Base-by-base conservation (phyloP, 2,329 filamentous ascomycete species). In the Orbilia quercus region DNA sequence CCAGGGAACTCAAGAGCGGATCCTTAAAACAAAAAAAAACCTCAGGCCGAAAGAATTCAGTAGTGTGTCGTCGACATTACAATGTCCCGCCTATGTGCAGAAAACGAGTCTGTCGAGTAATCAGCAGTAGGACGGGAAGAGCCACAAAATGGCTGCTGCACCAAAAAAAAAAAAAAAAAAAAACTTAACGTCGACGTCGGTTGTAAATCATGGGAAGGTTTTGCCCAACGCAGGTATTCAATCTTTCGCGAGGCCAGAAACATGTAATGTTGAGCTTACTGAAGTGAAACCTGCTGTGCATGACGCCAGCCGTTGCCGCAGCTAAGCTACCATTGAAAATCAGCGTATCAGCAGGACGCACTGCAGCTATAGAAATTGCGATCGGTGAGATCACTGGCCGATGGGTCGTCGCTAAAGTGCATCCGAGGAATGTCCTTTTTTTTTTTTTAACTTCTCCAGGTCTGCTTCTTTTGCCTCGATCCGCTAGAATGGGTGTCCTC, bases 221-320 rank as follows among this genome's bases (percentile, higher is more conserved):
- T 67, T 16, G 4, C 45, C 53, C 23, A 67, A 59, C 63, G n/a
- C 18, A 67, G 53, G 51, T 31, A 31, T 31, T 31, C 5, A 58
- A 9, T 12, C 18, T 22, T 42, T 44, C 44, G 16, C 31, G 1
- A 6, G 28, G 28, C 28, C 36, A n/a, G n/a, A n/a, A n/a, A n/a
- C n/a, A n/a, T n/a, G n/a, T n/a, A n/a, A n/a, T 42, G 36, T 57
- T 11, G 38, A 53, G 54, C 53, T 67, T 57, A 58, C 63, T 20
- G 63, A 28, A 59, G 63, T 59, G 63, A 67, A 67, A 67, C 53
- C 47, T 53, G 45, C 18, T 45, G 28, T 67, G 63, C 63, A 67
- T 53, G 51, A 67, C 50, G 42, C 28, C 50, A 36, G 62, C 53
- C 62, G 51, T 44, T 58, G 51, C 62, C 62, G 62, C 63, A 58